These are phyloP conservation scores for Protea cynaroides DNA, from an alignment of 164 flowering plant genomes.

Conservation along the genomic window DNA sequence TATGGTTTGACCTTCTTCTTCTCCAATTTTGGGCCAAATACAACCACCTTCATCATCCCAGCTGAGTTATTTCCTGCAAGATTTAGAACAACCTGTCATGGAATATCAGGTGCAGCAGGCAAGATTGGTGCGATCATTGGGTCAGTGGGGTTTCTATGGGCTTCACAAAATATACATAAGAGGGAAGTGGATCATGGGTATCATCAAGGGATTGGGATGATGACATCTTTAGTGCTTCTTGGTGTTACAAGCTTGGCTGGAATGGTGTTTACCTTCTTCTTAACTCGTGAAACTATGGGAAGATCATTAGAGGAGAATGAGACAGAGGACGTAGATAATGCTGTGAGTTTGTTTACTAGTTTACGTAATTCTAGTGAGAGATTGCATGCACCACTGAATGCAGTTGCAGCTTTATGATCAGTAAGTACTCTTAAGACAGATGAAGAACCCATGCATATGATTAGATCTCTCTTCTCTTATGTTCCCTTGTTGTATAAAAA, in stretches of 20 bases:
- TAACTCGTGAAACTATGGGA: slow-evolving; percentile 49
- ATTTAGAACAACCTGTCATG: slow-evolving; percentile 68
- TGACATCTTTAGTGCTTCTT: slow-evolving; percentile 23
- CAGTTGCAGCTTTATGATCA: not conserved
- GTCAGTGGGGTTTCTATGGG: slow-evolving; percentile 48
- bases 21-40: slow-evolving; percentile 63
- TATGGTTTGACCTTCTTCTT: slow-evolving; percentile 57
- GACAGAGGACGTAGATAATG: slow-evolving; percentile 14
- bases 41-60: slow-evolving; percentile 63
- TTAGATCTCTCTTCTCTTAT: too few species aligned
- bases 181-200: slow-evolving; percentile 9
- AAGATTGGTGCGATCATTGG: slow-evolving; percentile 65
- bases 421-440: too few species aligned
- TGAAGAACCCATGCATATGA: too few species aligned
- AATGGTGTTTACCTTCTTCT: slow-evolving; percentile 33
- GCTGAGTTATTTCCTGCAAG: slow-evolving; percentile 72
- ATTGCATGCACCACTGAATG: not conserved
- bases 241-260: slow-evolving; percentile 46
- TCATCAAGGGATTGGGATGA: slow-evolving; percentile 28
- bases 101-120: slow-evolving; percentile 54
- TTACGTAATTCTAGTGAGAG: not conserved
- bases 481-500: too few species aligned
- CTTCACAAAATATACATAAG: slow-evolving; percentile 18
- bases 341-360: too few species aligned
- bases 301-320: slow-evolving; percentile 69